Conservation (phyloP, 495 filamentous ascomycete species). For the Penicillium parvum region DNA sequence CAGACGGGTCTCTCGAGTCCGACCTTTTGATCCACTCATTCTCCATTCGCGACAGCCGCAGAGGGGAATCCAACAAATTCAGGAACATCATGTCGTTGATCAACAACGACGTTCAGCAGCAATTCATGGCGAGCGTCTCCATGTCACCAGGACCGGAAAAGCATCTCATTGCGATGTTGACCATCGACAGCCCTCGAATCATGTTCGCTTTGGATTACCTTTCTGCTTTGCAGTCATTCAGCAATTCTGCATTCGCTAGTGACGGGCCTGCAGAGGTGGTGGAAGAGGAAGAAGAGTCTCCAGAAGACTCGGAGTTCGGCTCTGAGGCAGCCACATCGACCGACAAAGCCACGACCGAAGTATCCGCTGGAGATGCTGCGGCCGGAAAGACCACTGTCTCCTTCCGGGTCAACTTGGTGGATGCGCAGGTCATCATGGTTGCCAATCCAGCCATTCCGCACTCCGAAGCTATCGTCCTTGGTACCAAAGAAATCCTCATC, state of each 20-base stretch:
- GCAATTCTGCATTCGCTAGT: constrained; percentile 61
- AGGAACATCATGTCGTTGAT: constrained; percentile 96
- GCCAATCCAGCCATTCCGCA: constrained; percentile 85
- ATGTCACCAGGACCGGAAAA: constrained; percentile 82
- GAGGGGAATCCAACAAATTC: constrained; percentile 86
- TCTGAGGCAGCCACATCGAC: constrained; percentile 42
- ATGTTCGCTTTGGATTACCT: constrained; percentile 95
- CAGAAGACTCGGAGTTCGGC: constrained; percentile 56
- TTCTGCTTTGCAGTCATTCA: constrained; percentile 80
- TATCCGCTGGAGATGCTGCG: constrained; percentile 26
- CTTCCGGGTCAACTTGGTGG: constrained; percentile 88
- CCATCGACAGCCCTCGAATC: constrained; percentile 91
- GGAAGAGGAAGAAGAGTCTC: constrained; percentile 53
- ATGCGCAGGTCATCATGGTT: constrained; percentile 92
- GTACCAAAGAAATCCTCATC: constrained; percentile 87
- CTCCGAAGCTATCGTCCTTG: constrained; percentile 93
- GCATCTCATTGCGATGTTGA: constrained; percentile 84
- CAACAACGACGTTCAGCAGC: constrained; percentile 88
- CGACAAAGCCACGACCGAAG: constrained; percentile 26
- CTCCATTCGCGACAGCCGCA: constrained; percentile 86
- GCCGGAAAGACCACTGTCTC: constrained; percentile 65
- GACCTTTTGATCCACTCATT: constrained; percentile 93
- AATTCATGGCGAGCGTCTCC: constrained; percentile 93
- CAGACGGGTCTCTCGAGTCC: constrained; percentile 85
- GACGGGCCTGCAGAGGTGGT: constrained; percentile 45